These are phyloP conservation scores for Diaporthe amygdali DNA, from an alignment of 2,329 filamentous ascomycete genomes.

Conservation along the genomic window DNA sequence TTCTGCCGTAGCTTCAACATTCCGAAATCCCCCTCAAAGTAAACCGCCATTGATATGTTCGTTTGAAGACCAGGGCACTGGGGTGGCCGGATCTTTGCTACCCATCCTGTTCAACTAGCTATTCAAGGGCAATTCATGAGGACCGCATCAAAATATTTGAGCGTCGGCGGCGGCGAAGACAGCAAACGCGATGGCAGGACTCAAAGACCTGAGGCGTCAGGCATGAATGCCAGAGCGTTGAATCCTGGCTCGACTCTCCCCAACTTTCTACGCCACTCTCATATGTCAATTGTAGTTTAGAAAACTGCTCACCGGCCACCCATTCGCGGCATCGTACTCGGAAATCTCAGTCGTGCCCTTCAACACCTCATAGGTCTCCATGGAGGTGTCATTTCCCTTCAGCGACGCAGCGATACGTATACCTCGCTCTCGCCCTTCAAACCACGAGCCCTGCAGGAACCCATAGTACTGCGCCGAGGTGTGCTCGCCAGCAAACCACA, in stretches of 20 bases:
- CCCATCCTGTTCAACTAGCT: too few species aligned
- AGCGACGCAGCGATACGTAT: slow-evolving; percentile 46
- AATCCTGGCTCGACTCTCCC: background rate
- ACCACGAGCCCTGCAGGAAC: slow-evolving; percentile 68
- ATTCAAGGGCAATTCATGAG: too few species aligned
- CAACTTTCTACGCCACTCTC: background rate
- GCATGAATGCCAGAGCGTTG: background rate
- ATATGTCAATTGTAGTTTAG: slow-evolving; percentile 26
- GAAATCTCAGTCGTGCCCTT: slow-evolving; percentile 40
- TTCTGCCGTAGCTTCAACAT: too few species aligned
- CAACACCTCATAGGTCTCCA: slow-evolving; percentile 36
- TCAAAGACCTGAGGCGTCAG: too few species aligned
- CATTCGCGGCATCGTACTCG: slow-evolving; percentile 40
- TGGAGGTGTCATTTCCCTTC: slow-evolving; percentile 30
- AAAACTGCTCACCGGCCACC: slow-evolving; percentile 44
- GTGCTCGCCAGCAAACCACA: slow-evolving; percentile 71
- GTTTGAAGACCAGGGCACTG: too few species aligned
- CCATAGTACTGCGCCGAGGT: slow-evolving; percentile 69
- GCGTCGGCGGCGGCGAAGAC: too few species aligned
- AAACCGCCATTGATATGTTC: too few species aligned
- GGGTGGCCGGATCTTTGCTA: too few species aligned
- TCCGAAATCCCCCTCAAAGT: too few species aligned
- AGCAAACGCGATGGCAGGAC: too few species aligned
- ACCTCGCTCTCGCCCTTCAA: slow-evolving; percentile 58
- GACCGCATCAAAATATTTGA: too few species aligned